Evolutionary conservation across 1,284 basidiomycete species (phyloP).

Genomic region (Austroboletus niveus): DNA sequence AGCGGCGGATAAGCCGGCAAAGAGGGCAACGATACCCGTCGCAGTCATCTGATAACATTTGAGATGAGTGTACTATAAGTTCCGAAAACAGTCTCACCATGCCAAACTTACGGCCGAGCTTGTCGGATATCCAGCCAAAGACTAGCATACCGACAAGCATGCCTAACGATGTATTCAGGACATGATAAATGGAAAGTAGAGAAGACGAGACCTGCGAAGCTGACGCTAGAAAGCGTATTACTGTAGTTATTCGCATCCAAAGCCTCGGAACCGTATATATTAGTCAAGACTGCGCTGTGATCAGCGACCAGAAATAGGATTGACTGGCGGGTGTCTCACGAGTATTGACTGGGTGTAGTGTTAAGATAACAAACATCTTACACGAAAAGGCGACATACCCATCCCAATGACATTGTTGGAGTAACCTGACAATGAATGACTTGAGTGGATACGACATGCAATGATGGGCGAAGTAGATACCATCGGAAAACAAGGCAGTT

Average conservation of each 20-base stretch:
- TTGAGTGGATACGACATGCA: not conserved
- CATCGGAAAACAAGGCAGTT: conserved; percentile 85
- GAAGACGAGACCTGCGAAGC: conserved; percentile 63
- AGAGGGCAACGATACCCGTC: conserved; percentile 75
- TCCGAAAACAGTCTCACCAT: conserved; percentile 52
- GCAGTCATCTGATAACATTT: conserved; percentile 61
- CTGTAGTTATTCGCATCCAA: conserved; percentile 54
- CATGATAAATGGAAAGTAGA: not conserved
- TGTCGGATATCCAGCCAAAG: conserved; percentile 82
- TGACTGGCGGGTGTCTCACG: conserved; percentile 38
- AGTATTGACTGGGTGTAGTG: conserved; percentile 42
- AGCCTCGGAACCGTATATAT: conserved; percentile 57
- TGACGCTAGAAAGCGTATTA: conserved; percentile 62
- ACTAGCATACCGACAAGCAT: conserved; percentile 80
- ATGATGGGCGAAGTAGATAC: conserved; percentile 36
- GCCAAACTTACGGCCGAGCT: conserved; percentile 84
- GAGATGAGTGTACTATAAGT: not conserved
- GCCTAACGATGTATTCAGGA: conserved; percentile 9
- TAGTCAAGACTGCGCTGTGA: conserved; percentile 52
- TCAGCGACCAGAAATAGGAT: not conserved
- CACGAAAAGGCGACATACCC: conserved; percentile 44
- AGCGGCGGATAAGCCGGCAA: conserved; percentile 79
- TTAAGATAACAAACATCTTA: conserved; percentile 4
- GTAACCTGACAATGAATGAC: conserved; percentile 52
- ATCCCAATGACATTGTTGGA: conserved; percentile 77